Base-by-base conservation (phyloP, 306 rosid species). In the Vachellia collinsii region DNA sequence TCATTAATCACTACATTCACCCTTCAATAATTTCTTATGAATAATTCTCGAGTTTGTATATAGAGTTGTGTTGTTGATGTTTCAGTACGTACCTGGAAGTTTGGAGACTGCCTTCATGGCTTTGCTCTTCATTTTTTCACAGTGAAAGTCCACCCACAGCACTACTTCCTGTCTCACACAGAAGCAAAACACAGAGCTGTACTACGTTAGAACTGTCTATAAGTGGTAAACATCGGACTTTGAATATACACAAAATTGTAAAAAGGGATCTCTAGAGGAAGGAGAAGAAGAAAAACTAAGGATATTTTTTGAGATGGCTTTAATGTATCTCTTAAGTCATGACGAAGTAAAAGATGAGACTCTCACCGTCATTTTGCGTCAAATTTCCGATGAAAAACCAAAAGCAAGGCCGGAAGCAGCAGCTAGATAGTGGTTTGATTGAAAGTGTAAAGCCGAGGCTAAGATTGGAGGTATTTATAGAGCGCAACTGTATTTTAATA, bases 131-230 rank as follows among this genome's bases (percentile, higher is more conserved):
- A n/a, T n/a, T n/a, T n/a, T n/a, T n/a, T n/a, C n/a, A n/a, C n/a
- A n/a, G n/a, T n/a, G n/a, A n/a, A n/a, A n/a, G n/a, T n/a, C n/a
- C 17, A 68, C 73, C n/a, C 37, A 1, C 7, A 42, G 50, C 50
- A 68, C 73, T 68, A 68, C 47, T 42, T 68, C 42, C 73, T 41
- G 51, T 68, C 37, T 19, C 50, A n/a, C 16, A 41, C 25, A 67
- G 10, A 5, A 16, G 37, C 37, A 34, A 7, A 36, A 58, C 5
- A 1, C 9, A 66, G 48, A 38, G 12, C 58, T 19, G 59, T 53
- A n/a, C n/a, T n/a, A 19, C 11, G 47, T 66, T 66, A 66, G 25
- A 17, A 37, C 70, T 17, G 22, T 34, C 37, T 6, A n/a, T n/a
- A 14, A 2, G 39, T 34, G 34, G 34, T 13, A 63, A 16, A 65